Base-by-base conservation (phyloP, 2,329 filamentous ascomycete species). In the Pseudogymnoascus sp. region DNA sequence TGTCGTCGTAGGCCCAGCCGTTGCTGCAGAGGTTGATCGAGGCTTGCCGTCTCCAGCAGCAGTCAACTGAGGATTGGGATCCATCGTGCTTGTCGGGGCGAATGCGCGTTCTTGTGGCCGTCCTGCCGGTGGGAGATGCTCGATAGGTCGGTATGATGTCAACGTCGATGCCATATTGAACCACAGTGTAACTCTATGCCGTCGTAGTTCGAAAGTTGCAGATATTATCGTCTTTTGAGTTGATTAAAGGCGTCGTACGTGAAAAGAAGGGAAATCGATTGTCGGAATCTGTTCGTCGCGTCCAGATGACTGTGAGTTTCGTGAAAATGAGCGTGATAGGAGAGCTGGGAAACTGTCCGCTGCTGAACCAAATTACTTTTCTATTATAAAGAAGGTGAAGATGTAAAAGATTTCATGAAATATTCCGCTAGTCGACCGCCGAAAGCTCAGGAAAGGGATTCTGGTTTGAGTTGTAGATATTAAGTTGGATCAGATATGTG, bases 21-120 rank as follows among this genome's bases (percentile, higher is more conserved):
- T 79, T 61, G 76, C 77, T 30, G 78, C 78, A 58, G 82, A 82
- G 4, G 80, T 79, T 25, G 78, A 79, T 50, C 80, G 76, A 59
- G 81, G 80, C 60, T 79, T 78, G 41, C 80, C 77, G 66, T 77
- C 75, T 68, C 78, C 74, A 30, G 75, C 74, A 43, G 79, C 75
- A 68, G 82, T 73, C 47, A 75, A 76, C n/a, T 75, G 74, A 62
- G 75, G 73, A 53, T 20, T 53, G 47, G 47, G 8, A 53, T 62
- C 76, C 75, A 63, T 75, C 75, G 60, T 81, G 28, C 47, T 77
- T 62, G 74, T 12, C 18, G 37, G 57, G 62, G 69, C 60, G 77
- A 73, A 61, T 76, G 74, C 38, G 76, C 71, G 71, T 73, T 76
- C 36, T 73, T 78, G 69, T 20, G 47, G 25, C 2, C 25, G 47